Percentiles rank a stretch among this genome's conserved stretches.
Evolutionary conservation across 768 basidiomycete genomes (phyloP).

Genomic region (Sporobolomyces roseus): DNA sequence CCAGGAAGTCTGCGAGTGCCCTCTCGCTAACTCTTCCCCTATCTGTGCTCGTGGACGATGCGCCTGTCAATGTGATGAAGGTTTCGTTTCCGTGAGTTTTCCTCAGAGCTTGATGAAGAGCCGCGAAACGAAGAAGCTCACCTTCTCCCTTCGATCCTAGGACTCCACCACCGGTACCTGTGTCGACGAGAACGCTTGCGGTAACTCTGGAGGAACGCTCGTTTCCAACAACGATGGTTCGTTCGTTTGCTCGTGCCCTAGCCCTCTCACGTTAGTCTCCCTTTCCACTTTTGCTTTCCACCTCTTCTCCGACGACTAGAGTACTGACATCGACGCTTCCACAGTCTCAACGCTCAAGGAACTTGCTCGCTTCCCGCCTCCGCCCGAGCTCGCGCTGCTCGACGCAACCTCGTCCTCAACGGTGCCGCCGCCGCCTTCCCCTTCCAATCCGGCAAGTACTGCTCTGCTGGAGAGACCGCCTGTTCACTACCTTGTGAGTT

Average conservation of each 20-base stretch:
- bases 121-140: no score
- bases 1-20: neutral
- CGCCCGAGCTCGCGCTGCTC: slow-evolving; percentile 8
- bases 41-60: slow-evolving; percentile 18
- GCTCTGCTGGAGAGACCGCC: slow-evolving; percentile 27
- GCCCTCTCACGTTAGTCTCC: neutral
- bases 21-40: slow-evolving; percentile 1
- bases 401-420: slow-evolving; percentile 15
- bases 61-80: slow-evolving; percentile 22
- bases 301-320: slow-evolving; percentile 2
- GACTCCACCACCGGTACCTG: slow-evolving; percentile 7
- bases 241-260: neutral
- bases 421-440: slow-evolving; percentile 2
- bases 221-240: neutral
- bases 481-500: slow-evolving; percentile 16
- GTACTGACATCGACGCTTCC: no score
- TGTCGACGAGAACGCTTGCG: neutral
- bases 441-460: neutral
- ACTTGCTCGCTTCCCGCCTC: slow-evolving; percentile 18
- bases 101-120: neutral
- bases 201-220: neutral
- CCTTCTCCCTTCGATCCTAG: neutral
- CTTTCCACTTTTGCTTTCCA: neutral
- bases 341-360: no score
- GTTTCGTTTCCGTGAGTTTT: slow-evolving; percentile 2